These are phyloP conservation scores for Penicillium sp. DNA, from an alignment of 2,329 filamentous ascomycete species.

Conservation along the genomic window DNA sequence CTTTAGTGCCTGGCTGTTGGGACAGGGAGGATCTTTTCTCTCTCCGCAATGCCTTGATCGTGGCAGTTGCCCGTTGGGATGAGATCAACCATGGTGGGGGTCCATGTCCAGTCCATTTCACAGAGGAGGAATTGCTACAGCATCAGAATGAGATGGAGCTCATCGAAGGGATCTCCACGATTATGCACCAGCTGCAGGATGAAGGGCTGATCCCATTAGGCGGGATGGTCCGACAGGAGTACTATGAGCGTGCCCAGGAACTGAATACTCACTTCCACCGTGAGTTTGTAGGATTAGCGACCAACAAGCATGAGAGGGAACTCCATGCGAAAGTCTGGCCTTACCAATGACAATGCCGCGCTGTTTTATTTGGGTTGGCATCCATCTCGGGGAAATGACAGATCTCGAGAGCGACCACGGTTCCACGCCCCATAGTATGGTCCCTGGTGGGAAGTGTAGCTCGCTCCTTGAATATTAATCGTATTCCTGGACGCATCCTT, in stretches of 20 bases:
- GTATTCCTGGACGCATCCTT: no score
- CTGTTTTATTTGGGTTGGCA: no score
- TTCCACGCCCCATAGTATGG: no score
- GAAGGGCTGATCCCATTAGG: conserved; percentile 17
- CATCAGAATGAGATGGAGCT: conserved; percentile 17
- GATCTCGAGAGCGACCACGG: no score
- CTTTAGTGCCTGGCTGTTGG: conserved; percentile 16
- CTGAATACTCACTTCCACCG: conserved; percentile 10
- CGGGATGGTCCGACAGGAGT: conserved; percentile 17
- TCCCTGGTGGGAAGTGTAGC: no score
- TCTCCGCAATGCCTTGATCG: conserved; percentile 17
- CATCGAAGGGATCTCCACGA: conserved; percentile 14
- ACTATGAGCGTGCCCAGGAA: conserved; percentile 16
- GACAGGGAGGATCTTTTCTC: conserved; percentile 20
- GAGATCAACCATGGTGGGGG: conserved; percentile 3
- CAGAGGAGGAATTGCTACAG: conserved; percentile 9
- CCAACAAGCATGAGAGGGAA: conserved; percentile 11
- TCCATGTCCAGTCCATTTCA: conserved; percentile 13
- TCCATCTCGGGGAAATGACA: no score
- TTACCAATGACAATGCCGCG: no score
- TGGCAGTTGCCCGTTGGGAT: conserved; percentile 13
- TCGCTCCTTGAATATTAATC: no score
- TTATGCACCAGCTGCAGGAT: conserved; percentile 17
- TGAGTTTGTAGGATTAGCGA: conserved; percentile 16
- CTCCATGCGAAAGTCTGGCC: conserved; percentile 20